phyloP scores from a whole-genome alignment of 257 asterid species.

The Coffea canephora region DNA sequence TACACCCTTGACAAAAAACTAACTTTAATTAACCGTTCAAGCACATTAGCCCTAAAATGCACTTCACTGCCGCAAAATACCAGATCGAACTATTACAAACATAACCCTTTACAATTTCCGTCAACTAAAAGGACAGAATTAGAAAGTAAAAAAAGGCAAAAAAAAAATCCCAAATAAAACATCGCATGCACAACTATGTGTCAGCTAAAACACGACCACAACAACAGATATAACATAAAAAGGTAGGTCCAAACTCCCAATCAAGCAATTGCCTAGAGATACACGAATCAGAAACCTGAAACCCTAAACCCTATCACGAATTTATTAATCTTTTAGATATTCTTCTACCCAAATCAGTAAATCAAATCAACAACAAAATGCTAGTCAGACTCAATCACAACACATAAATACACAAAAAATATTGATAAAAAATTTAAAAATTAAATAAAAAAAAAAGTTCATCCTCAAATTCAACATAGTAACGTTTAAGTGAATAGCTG shows the following conservation, averaged over 20 bases:
- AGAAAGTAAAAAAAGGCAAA: neutral
- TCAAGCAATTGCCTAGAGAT: neutral
- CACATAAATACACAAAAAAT: neutral
- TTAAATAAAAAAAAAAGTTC: neutral
- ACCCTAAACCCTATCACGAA: constrained; percentile 1
- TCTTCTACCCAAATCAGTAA: neutral
- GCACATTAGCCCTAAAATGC: neutral
- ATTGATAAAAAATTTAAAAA: no score
- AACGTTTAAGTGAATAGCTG: neutral
- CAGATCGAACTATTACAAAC: neutral
- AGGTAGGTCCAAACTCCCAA: no score
- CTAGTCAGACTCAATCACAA: neutral
- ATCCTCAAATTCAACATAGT: neutral
- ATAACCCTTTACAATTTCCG: neutral
- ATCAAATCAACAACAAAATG: neutral
- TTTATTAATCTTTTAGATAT: neutral
- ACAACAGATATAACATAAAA: neutral
- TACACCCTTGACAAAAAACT: neutral
- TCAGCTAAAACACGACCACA: neutral
- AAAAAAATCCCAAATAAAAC: neutral
- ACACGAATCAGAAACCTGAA: neutral
- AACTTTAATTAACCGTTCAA: neutral
- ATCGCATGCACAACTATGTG: neutral
- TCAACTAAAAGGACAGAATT: neutral
- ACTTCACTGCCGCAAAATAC: neutral